Evolutionary conservation across 306 rosid species (phyloP).

Genomic region (Sicyos baderoa): DNA sequence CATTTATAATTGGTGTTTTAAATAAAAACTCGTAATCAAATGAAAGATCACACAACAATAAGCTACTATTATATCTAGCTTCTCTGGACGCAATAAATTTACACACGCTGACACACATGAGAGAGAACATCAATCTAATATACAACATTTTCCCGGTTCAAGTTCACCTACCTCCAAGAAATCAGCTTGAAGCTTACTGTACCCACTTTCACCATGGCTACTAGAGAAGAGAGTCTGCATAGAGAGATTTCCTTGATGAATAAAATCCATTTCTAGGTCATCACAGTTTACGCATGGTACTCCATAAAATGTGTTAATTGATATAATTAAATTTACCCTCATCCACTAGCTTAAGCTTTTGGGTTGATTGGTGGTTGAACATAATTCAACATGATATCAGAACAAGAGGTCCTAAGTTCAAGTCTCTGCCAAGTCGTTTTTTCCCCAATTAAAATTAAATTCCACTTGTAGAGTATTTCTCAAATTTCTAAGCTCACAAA

Average conservation of each 20-base stretch:
- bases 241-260: constrained; percentile 13
- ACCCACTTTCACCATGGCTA: constrained; percentile 39
- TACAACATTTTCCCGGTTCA: constrained; percentile 7
- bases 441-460: no score
- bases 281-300: not conserved
- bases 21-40: not conserved
- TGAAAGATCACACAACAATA: not conserved
- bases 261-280: constrained; percentile 8
- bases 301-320: no score
- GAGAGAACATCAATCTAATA: not conserved
- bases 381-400: no score
- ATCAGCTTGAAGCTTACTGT: constrained; percentile 54
- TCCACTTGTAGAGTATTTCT: no score
- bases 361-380: no score
- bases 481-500: no score
- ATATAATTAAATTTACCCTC: no score
- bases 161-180: constrained; percentile 57
- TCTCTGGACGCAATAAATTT: not conserved
- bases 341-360: no score
- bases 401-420: no score
- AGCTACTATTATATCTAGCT: not conserved
- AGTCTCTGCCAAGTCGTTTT: no score
- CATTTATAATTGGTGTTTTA: not conserved
- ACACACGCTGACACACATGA: not conserved
- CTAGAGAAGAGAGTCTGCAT: constrained; percentile 65